Evolutionary conservation across 2,329 filamentous ascomycete species (phyloP).

Genomic region (Cephalotrichum gorgonifer): DNA sequence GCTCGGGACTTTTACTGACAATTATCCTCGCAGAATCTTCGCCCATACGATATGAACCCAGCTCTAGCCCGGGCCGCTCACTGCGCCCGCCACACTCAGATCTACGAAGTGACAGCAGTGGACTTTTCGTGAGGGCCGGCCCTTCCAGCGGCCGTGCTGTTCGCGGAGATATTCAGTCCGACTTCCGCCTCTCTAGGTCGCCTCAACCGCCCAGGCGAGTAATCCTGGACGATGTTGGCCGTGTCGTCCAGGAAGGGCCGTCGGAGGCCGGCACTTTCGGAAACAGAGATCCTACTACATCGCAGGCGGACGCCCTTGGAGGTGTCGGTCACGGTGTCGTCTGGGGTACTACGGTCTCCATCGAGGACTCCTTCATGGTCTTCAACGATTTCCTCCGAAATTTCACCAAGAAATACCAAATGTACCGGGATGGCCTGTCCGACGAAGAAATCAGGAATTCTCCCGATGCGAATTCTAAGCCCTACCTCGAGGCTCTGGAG

Average conservation of each 20-base stretch:
- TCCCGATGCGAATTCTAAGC: constrained; percentile 65
- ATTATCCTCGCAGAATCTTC: constrained; percentile 60
- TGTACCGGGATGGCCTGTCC: constrained; percentile 79
- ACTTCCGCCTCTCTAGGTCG: constrained; percentile 47
- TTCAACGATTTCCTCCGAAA: constrained; percentile 92
- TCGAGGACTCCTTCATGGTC: constrained; percentile 74
- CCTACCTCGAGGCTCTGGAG: constrained; percentile 77
- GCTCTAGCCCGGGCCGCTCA: constrained; percentile 70
- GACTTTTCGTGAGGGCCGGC: constrained; percentile 56
- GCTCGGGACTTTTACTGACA: not conserved
- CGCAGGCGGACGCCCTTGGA: constrained; percentile 80
- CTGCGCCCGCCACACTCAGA: constrained; percentile 54
- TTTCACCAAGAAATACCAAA: constrained; percentile 86
- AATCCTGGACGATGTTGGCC: constrained; percentile 48
- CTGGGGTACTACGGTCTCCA: constrained; percentile 95
- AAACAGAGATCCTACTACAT: constrained; percentile 69
- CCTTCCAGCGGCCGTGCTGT: constrained; percentile 44
- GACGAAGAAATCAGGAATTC: constrained; percentile 62
- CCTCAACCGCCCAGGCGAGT: constrained; percentile 42
- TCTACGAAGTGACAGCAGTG: constrained; percentile 73
- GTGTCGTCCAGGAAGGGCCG: constrained; percentile 44
- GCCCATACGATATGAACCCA: constrained; percentile 81
- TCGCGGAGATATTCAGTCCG: constrained; percentile 80
- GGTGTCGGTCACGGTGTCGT: constrained; percentile 75
- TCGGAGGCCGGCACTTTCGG: constrained; percentile 53